These are phyloP conservation scores for Fusarium secorum DNA, from an alignment of 2,329 filamentous ascomycete species.

Conservation along the genomic window DNA sequence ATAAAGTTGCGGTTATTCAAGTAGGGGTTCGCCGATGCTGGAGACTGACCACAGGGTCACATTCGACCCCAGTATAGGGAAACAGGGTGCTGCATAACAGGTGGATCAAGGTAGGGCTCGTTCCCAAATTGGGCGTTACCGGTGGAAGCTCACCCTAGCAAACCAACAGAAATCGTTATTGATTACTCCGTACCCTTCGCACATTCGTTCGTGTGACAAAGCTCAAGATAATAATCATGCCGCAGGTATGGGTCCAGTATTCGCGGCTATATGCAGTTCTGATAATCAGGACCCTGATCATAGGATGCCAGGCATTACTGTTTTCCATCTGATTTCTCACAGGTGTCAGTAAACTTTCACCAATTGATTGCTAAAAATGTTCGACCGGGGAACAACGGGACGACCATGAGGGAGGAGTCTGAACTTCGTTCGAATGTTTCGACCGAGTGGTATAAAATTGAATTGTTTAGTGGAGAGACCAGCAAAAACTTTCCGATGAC, in stretches of 20 bases:
- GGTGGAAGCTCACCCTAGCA: neutral
- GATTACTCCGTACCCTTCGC: neutral
- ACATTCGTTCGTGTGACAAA: conserved; percentile 17
- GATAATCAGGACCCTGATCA: conserved; percentile 21
- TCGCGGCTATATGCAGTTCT: conserved; percentile 15
- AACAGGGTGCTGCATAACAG: conserved; percentile 11
- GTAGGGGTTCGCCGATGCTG: conserved; percentile 19
- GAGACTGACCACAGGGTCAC: conserved; percentile 22
- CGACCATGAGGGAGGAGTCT: neutral
- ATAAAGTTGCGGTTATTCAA: conserved; percentile 24
- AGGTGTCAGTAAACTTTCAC: conserved; percentile 24
- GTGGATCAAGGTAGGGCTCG: conserved; percentile 24
- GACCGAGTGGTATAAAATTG: neutral
- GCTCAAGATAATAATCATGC: conserved; percentile 10
- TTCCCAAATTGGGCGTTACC: conserved; percentile 23
- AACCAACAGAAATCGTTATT: neutral
- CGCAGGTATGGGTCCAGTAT: conserved; percentile 16
- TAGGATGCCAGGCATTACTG: neutral
- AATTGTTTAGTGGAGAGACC: neutral
- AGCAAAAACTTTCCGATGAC: conserved; percentile 24
- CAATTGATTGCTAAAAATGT: conserved; percentile 8
- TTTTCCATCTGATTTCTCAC: neutral
- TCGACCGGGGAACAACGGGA: neutral
- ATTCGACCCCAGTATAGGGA: conserved; percentile 17
- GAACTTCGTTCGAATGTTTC: neutral